These are phyloP conservation scores for Thelonectria olida DNA, from an alignment of 2,329 filamentous ascomycete genomes.

Conservation along the genomic window DNA sequence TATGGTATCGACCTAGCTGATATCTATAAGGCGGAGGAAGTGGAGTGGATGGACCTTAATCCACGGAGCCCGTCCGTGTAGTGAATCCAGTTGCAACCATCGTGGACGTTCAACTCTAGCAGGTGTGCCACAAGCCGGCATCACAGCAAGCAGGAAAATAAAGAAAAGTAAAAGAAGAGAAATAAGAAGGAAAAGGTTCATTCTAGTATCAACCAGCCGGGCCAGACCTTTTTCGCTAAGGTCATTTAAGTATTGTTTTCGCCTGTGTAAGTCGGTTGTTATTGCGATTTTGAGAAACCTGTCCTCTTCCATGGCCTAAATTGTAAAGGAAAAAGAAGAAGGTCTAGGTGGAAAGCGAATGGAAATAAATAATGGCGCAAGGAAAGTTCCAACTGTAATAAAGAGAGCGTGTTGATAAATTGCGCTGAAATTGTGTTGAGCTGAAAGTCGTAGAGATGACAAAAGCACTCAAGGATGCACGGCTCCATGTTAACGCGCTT, in stretches of 20 bases:
- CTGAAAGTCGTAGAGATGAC: no score
- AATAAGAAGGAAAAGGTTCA: slow-evolving; percentile 20
- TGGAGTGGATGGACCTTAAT: no score
- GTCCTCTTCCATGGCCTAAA: slow-evolving; percentile 18
- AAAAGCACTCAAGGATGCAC: no score
- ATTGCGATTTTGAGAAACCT: slow-evolving; percentile 15
- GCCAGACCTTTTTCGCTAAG: slow-evolving; percentile 18
- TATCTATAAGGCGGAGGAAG: no score
- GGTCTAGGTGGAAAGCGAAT: slow-evolving; percentile 11
- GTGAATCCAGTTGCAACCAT: no score
- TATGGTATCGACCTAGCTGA: no score
- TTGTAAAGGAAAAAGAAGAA: slow-evolving; percentile 21
- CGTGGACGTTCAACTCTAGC: slow-evolving; percentile 17
- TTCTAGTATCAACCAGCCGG: slow-evolving; percentile 28
- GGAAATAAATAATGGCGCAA: not conserved
- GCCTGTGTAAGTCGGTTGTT: slow-evolving; percentile 13
- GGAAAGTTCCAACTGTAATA: not conserved
- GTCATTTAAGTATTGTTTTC: slow-evolving; percentile 11
- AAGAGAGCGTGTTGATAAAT: not conserved
- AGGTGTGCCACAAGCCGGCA: slow-evolving; percentile 19
- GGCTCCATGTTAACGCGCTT: no score
- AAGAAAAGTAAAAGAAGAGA: slow-evolving; percentile 17
- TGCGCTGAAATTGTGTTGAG: no score
- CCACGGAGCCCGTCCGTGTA: no score
- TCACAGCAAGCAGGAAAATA: slow-evolving; percentile 14